A percentile compares a stretch with the other conserved stretches of the same genome.
Evolutionary conservation across 2,329 filamentous ascomycete genomes (phyloP).

Genomic region (Aspergillus quadrilineatus): DNA sequence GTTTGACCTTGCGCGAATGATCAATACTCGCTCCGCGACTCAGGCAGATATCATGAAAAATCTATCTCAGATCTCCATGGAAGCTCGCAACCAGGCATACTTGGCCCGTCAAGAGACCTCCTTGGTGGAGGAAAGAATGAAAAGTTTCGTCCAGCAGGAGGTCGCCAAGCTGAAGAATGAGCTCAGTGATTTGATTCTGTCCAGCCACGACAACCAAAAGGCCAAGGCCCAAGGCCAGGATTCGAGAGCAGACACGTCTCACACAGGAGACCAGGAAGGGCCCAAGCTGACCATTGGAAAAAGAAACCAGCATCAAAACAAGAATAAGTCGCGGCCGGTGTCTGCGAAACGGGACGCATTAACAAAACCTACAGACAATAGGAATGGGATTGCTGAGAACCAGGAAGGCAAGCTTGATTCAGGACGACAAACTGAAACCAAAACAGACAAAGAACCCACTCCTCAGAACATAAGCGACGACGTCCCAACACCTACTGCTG

Average conservation of each 20-base stretch:
- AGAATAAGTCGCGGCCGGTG: conserved; percentile 2
- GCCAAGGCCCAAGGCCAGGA: not conserved
- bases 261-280: not conserved
- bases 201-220: not conserved
- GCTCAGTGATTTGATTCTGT: conserved; percentile 6
- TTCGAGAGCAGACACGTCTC: not conserved
- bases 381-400: not conserved
- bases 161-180: conserved; percentile 16
- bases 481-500: conserved; percentile 4
- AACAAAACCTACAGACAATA: not conserved
- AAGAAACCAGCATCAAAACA: not conserved
- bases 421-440: not conserved
- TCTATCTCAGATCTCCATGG: conserved; percentile 10
- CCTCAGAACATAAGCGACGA: not conserved
- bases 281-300: not conserved
- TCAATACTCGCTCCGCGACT: conserved; percentile 16
- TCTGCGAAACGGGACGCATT: not conserved
- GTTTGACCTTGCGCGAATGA: conserved; percentile 16
- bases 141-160: conserved; percentile 15
- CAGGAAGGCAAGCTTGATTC: not conserved
- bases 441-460: not conserved
- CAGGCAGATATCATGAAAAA: conserved; percentile 19
- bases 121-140: conserved; percentile 16
- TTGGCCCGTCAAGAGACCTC: conserved; percentile 12
- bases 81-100: conserved; percentile 16